Evolutionary conservation across 495 filamentous ascomycete genomes (phyloP).

Genomic region (Penicillium riverlandense): DNA sequence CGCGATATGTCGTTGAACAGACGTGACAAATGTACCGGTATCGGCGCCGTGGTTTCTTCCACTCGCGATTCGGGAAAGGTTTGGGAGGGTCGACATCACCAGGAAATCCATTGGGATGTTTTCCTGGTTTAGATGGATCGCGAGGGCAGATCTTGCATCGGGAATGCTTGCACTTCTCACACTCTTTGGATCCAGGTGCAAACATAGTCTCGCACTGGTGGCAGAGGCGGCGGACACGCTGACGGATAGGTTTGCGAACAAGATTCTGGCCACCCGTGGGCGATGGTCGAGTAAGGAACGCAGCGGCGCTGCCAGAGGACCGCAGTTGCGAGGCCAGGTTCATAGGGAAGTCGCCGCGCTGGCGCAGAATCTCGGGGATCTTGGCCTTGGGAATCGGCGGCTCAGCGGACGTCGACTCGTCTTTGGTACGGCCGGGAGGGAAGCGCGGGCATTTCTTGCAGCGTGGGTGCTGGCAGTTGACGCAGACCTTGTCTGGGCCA

Average conservation of each 20-base stretch:
- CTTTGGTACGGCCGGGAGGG: conserved; percentile 35
- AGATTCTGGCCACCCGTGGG: conserved; percentile 64
- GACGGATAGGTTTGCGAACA: conserved; percentile 55
- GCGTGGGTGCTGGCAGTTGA: conserved; percentile 64
- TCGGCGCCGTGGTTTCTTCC: conserved; percentile 36
- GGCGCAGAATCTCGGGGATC: conserved; percentile 11
- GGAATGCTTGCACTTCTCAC: conserved; percentile 62
- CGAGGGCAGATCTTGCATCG: conserved; percentile 79
- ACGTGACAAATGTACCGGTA: conserved; percentile 58
- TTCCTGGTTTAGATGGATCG: conserved; percentile 65
- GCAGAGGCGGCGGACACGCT: conserved; percentile 69
- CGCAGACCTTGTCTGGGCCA: conserved; percentile 62
- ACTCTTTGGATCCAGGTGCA: conserved; percentile 49
- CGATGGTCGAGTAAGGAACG: conserved; percentile 50
- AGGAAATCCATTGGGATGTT: conserved; percentile 72
- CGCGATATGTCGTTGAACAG: conserved; percentile 50
- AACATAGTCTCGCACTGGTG: conserved; percentile 68
- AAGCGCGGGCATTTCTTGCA: conserved; percentile 75
- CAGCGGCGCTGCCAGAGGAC: conserved; percentile 5
- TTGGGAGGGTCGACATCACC: conserved; percentile 50
- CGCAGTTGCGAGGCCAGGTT: conserved; percentile 6
- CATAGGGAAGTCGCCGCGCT: conserved; percentile 1
- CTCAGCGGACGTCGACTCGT: conserved; percentile 2
- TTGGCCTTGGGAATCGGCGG: conserved; percentile 35
- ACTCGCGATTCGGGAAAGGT: conserved; percentile 27